Evolutionary conservation across 352 stramenopile species (phyloP), one percentile per base, ranked within the genome.

Genomic region (Globisporangium parvum): DNA sequence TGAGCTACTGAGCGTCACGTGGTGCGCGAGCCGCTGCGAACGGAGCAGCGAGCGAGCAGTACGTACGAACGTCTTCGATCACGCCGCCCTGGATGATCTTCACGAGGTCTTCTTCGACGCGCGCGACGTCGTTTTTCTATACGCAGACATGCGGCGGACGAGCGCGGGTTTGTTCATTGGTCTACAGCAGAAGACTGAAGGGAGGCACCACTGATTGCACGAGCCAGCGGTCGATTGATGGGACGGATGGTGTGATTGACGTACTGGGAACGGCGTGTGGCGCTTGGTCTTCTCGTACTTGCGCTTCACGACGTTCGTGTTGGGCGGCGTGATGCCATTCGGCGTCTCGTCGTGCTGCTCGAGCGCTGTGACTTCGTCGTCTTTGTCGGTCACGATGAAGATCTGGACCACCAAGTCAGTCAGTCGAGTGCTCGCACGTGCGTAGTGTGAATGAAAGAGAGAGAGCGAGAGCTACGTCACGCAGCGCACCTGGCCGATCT

Each of bases 271-370:
- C 3, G 76, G 73, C 2, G 77, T 88, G 58, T 89, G 87, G 51
- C 86, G 83, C 47, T 83, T 86, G 10, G 85, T 95, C 62, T 95
- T 95, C 31, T 86, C 81, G 53, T 87, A 95, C 55, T 93, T 93
- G 53, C 85, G 82, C 69, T 93, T 95, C 54, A 92, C 69, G 24
- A 93, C 79, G 55, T 91, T 93, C 15, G 82, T 95, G 58, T 91
- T 95, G 11, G 85, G 85, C 3, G 85, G 82, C 35, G 85, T 92
- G 57, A 95, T 62, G 51, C 85, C 85, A 49, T 86, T 80, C 20
- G 69, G 62, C 9, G 93, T 59, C 58, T 93, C 83, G 0, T 88
- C 77, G 10, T 82, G 65, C 37, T 73, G 51, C 63, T 93, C 82
- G 31, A 91, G 63, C 47, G 67, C 53, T 60, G 84, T 71, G 41